These are phyloP conservation scores for Cryptococcus sp. DNA, from an alignment of 1,284 basidiomycete genomes.

Conservation along the genomic window DNA sequence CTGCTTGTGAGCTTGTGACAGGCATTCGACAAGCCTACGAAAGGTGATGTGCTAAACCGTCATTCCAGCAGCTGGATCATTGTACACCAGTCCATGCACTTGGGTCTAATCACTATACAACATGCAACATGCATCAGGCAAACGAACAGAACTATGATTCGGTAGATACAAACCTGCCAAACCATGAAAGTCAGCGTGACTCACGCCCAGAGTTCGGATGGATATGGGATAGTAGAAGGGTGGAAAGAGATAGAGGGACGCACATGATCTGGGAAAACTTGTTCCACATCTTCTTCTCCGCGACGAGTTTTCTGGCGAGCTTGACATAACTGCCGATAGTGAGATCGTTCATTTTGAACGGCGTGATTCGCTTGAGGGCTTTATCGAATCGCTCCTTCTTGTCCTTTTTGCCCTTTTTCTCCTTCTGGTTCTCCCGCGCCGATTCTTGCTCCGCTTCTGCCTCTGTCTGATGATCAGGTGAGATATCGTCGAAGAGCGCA, in stretches of 20 bases:
- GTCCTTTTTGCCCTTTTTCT: slow-evolving; percentile 25
- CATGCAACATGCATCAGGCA: no score
- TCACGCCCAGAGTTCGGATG: no score
- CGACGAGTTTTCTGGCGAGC: slow-evolving; percentile 66
- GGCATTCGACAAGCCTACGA: no score
- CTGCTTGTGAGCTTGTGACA: no score
- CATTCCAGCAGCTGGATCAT: no score
- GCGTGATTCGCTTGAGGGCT: slow-evolving; percentile 62
- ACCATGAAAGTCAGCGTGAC: no score
- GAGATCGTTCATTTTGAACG: slow-evolving; percentile 70
- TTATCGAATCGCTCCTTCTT: slow-evolving; percentile 32
- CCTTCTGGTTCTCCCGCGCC: slow-evolving; percentile 14
- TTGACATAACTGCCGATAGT: slow-evolving; percentile 76
- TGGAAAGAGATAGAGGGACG: slow-evolving; percentile 15
- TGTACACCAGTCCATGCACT: no score
- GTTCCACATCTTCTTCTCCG: slow-evolving; percentile 64
- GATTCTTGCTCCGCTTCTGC: slow-evolving; percentile 2
- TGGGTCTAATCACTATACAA: no score
- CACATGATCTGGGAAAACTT: slow-evolving; percentile 49
- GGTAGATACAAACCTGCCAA: no score
- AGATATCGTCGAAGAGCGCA: slow-evolving; percentile 11
- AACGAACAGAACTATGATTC: no score
- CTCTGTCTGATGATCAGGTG: not conserved
- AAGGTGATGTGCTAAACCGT: no score
- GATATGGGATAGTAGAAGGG: no score